Evolutionary conservation across 2,329 filamentous ascomycete genomes (phyloP).

Genomic region (Calonectria hawksworthii): DNA sequence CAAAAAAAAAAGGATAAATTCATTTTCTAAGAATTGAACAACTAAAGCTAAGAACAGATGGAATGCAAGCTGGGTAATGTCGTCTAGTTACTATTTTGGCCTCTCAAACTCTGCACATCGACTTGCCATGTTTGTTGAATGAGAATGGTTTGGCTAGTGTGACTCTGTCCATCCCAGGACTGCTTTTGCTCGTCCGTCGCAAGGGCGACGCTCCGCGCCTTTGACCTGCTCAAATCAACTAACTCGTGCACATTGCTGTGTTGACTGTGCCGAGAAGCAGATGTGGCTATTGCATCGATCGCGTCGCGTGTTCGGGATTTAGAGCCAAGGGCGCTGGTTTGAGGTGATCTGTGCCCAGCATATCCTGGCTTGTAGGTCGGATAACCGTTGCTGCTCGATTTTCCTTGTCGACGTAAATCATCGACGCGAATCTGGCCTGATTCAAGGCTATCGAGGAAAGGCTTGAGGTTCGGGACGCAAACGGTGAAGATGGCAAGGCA

Average conservation of each 20-base stretch:
- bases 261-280: slow-evolving; percentile 26
- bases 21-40: not conserved
- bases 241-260: slow-evolving; percentile 34
- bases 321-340: slow-evolving; percentile 32
- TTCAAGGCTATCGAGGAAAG: slow-evolving; percentile 47
- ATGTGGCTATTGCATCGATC: not conserved
- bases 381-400: slow-evolving; percentile 33
- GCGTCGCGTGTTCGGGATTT: slow-evolving; percentile 25
- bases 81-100: not conserved
- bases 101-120: slow-evolving; percentile 40
- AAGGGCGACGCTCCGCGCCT: not conserved
- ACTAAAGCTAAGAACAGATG: not conserved
- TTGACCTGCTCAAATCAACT: slow-evolving; percentile 25
- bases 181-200: slow-evolving; percentile 12
- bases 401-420: slow-evolving; percentile 45
- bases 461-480: slow-evolving; percentile 48
- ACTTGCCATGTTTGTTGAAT: slow-evolving; percentile 48
- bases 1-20: not conserved
- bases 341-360: slow-evolving; percentile 36
- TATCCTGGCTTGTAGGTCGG: slow-evolving; percentile 35
- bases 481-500: slow-evolving; percentile 46
- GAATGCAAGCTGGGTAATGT: not conserved
- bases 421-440: slow-evolving; percentile 48
- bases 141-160: slow-evolving; percentile 47
- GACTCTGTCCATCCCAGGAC: slow-evolving; percentile 41